phyloP scores from a whole-genome alignment of 306 rosid species.

The Prunus persica region DNA sequence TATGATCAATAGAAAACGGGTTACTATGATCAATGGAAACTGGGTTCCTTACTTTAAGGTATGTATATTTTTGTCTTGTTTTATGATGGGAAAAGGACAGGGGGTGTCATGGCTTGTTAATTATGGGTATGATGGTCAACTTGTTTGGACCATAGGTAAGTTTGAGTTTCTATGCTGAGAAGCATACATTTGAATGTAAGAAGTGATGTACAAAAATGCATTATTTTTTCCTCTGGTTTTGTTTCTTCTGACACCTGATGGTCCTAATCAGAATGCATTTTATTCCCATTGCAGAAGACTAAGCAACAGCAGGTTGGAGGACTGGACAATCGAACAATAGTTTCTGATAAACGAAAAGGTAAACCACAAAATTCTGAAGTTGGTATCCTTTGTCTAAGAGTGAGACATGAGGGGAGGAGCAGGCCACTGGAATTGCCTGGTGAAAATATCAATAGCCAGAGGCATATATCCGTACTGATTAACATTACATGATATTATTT shows the following conservation, averaged over 20 bases:
- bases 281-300: background rate
- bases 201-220: background rate
- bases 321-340: background rate
- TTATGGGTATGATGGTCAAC: background rate
- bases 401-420: background rate
- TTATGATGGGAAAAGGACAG: too few relatives aligned
- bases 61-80: background rate
- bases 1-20: background rate
- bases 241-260: background rate
- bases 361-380: background rate
- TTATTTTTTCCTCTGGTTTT: background rate
- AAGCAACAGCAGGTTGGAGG: background rate
- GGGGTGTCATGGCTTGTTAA: background rate
- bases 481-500: background rate
- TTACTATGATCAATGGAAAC: background rate
- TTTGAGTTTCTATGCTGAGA: background rate
- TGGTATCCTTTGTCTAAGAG: background rate
- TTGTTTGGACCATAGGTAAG: background rate
- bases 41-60: background rate
- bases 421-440: background rate
- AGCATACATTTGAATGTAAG: background rate
- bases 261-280: background rate
- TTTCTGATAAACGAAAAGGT: background rate
- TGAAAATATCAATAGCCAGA: too few relatives aligned
- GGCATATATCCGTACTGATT: background rate